phyloP scores from a whole-genome alignment of 73 alveolate genomes.

The Diophrys sp. region DNA sequence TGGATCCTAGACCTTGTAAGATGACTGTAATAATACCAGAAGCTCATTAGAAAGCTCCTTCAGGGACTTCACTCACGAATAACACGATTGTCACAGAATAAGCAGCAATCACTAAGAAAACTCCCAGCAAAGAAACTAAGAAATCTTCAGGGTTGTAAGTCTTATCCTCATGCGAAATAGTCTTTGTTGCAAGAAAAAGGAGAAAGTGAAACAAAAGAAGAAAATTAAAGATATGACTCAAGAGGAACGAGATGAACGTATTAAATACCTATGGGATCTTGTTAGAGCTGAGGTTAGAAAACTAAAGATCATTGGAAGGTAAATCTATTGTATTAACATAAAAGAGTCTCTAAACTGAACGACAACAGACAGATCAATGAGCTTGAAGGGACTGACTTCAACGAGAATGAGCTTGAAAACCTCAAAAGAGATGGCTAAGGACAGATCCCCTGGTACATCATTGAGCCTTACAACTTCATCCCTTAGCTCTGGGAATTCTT shows the following conservation, averaged over 20 bases:
- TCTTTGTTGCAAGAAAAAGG: too few species aligned
- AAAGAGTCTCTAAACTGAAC: not conserved
- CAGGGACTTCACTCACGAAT: too few species aligned
- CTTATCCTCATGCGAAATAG: too few species aligned
- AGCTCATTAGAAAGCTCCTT: too few species aligned
- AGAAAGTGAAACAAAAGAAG: too few species aligned
- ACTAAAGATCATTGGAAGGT: slow-evolving; percentile 5
- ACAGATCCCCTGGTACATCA: slow-evolving; percentile 20
- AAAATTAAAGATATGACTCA: slow-evolving; percentile 32
- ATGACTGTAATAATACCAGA: too few species aligned
- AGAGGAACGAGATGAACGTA: slow-evolving; percentile 18
- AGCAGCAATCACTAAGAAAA: too few species aligned
- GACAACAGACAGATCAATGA: not conserved
- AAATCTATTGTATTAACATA: slow-evolving; percentile 1
- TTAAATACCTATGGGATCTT: slow-evolving; percentile 12
- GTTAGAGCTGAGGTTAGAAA: slow-evolving; percentile 8
- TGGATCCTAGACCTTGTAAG: too few species aligned
- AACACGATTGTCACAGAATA: too few species aligned
- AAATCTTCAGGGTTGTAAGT: too few species aligned
- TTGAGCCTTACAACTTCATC: slow-evolving; percentile 12
- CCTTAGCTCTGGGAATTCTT: slow-evolving; percentile 37
- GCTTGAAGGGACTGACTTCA: not conserved
- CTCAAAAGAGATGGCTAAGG: not conserved
- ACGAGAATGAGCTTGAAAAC: not conserved
- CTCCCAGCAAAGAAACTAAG: too few species aligned